Conservation (phyloP, 768 basidiomycete species). For the Lentinula lateritia region DNA sequence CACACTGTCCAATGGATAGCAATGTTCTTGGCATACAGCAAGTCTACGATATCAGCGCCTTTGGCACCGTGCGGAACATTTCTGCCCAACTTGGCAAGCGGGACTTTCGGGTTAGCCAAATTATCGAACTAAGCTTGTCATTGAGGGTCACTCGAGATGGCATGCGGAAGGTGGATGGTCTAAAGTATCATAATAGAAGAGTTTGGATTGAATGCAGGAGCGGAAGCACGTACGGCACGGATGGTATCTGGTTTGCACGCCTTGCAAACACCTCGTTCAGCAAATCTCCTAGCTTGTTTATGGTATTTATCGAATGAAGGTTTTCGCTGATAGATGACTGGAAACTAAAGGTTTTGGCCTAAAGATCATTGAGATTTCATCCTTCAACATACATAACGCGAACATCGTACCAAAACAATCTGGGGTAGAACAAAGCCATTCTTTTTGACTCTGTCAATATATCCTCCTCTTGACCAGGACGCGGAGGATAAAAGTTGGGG, state of each 20-base stretch:
- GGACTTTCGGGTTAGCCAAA: slow-evolving; percentile 75
- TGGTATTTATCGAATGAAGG: slow-evolving; percentile 44
- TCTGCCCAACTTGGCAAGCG: slow-evolving; percentile 75
- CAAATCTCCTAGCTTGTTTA: slow-evolving; percentile 62
- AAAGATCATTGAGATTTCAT: not conserved
- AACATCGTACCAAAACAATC: slow-evolving; percentile 50
- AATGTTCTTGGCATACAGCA: slow-evolving; percentile 71
- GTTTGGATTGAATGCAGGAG: not conserved
- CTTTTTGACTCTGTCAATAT: slow-evolving; percentile 57
- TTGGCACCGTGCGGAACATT: slow-evolving; percentile 84
- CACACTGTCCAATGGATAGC: slow-evolving; percentile 80
- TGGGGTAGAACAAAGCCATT: slow-evolving; percentile 52
- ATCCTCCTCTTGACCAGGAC: slow-evolving; percentile 75
- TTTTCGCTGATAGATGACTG: slow-evolving; percentile 46
- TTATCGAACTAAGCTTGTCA: slow-evolving; percentile 79
- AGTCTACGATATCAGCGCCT: slow-evolving; percentile 77
- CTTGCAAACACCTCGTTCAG: slow-evolving; percentile 74
- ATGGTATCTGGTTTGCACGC: slow-evolving; percentile 47
- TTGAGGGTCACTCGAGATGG: slow-evolving; percentile 80
- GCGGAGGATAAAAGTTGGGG: slow-evolving; percentile 71
- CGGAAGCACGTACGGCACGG: slow-evolving; percentile 53
- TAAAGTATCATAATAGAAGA: slow-evolving; percentile 16
- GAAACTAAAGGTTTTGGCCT: slow-evolving; percentile 65
- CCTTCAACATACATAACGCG: not conserved
- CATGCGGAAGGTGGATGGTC: slow-evolving; percentile 67